Percentiles rank a stretch among this genome's conserved stretches.
Evolutionary conservation across 2,329 filamentous ascomycete genomes (phyloP).

Genomic region (Lachnellula hyalina): DNA sequence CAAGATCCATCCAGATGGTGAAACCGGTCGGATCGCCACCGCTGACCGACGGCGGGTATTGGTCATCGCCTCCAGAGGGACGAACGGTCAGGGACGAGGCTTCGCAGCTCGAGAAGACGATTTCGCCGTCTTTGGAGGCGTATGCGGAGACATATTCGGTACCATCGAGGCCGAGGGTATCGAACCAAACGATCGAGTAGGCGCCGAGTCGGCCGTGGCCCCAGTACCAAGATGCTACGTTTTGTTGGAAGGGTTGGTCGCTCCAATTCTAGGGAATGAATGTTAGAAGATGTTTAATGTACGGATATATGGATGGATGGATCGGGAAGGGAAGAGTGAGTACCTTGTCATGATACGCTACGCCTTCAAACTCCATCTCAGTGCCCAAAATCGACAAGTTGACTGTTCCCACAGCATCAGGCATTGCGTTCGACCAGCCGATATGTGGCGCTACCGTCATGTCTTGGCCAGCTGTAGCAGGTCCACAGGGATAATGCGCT

Average conservation of each 20-base stretch:
- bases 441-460: slow-evolving; percentile 31
- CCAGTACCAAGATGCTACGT: slow-evolving; percentile 38
- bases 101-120: slow-evolving; percentile 27
- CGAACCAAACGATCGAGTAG: slow-evolving; percentile 42
- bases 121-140: slow-evolving; percentile 28
- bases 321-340: not conserved
- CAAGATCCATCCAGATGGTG: slow-evolving; percentile 2
- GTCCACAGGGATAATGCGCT: slow-evolving; percentile 27
- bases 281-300: not conserved
- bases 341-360: slow-evolving; percentile 43
- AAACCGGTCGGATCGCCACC: not conserved
- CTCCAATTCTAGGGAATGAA: slow-evolving; percentile 37
- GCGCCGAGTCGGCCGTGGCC: slow-evolving; percentile 39
- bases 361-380: slow-evolving; percentile 32
- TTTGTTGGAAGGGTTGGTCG: slow-evolving; percentile 32
- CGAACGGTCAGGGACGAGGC: not conserved
- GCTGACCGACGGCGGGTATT: not conserved
- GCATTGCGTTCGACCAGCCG: slow-evolving; percentile 36
- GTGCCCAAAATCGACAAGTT: slow-evolving; percentile 25
- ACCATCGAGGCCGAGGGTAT: slow-evolving; percentile 27
- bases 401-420: slow-evolving; percentile 31
- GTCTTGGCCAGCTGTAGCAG: slow-evolving; percentile 12
- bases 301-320: not conserved
- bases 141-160: slow-evolving; percentile 28
- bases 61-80: not conserved